Base-by-base conservation (phyloP, 371 early-diverging fungal genomes). In the Circinella minor region DNA sequence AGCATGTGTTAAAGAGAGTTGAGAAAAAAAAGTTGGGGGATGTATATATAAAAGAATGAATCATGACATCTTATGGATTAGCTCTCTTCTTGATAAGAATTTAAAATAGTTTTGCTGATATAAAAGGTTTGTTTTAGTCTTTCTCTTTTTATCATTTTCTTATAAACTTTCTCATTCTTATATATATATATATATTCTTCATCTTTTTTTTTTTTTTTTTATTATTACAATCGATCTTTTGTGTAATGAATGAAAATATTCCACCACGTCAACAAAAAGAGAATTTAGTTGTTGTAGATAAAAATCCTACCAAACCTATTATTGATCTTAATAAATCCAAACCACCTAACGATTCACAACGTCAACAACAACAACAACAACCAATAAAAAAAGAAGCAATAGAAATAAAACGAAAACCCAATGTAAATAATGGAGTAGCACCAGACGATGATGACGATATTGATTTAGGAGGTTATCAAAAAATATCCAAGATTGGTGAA, bases 401-500 rank as follows among this genome's bases (percentile, higher is more conserved):
- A 27, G 36, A 10, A 57, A n/a, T 27, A 38, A 65, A 65, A 71
- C 65, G 65, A 37, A 65, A 65, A 36, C 37, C 9, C 14, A 27
- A 1, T 27, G 27, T 15, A 15, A 48, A 5, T 36, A 38, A 65
- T 38, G 36, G 57, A 9, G 14, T 57, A 18, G 57, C 57, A 27
- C 49, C 49, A 11, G 65, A 70, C 38, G 65, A 70, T 36, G 65
- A 65, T 48, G 65, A 59, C 20, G 57, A 57, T 63, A 27, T 54
- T 18, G 71, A 71, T 47, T 38, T 70, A 11, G 61, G 43, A n/a
- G 90, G 89, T 39, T 96, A 95, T 80, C 74, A 86, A 57, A 93
- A 93, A 77, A 74, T 95, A 17, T 92, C 95, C 74, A 98, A 97
- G 86, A 94, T 99, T 74, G 99, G 99, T 63, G 97, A 97, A 80